Evolutionary conservation across 2,329 filamentous ascomycete genomes (phyloP), one percentile per base, ranked within the genome.

Genomic region (Blumeriella jaapii): DNA sequence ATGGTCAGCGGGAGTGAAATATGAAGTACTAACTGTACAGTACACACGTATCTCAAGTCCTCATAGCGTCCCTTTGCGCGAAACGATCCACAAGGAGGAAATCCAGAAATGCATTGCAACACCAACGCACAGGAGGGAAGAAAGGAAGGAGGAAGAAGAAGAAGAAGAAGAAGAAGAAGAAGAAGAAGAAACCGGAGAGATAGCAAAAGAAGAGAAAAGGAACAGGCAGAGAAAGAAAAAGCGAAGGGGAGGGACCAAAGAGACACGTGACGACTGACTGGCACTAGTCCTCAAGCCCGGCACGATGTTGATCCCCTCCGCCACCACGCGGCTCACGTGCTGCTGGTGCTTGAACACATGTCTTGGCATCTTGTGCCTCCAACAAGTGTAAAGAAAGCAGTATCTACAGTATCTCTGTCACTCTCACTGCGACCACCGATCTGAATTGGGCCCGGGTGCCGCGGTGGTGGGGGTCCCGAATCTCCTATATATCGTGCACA

Each of bases 281-380:
- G 71, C 66, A 53, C 71, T 74, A 42, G 69, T 72, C 52, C 67
- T 72, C 35, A 76, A 58, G 19, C 64, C 71, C 2, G 71, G 71
- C 26, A 76, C 64, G 25, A 65, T 60, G 52, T 59, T 72, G 56
- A 74, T 63, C 47, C 62, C 63, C 53, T 71, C 66, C 36, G 64
- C 63, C 45, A 73, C 61, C n/a, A n/a, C n/a, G n/a, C n/a, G n/a
- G 31, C 20, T 22, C 20, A 22, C 28, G 20, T 11, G 20, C 20
- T 22, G 20, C 20, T 22, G 20, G 6, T 22, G 20, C n/a, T n/a
- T n/a, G n/a, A n/a, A n/a, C n/a, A n/a, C n/a, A n/a, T n/a, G n/a
- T n/a, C n/a, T n/a, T n/a, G n/a, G n/a, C n/a, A n/a, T n/a, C n/a
- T n/a, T n/a, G n/a, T n/a, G n/a, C n/a, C n/a, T n/a, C n/a, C n/a